Evolutionary conservation across 2,329 filamentous ascomycete species (phyloP).

Genomic region (Penicillium sp.): DNA sequence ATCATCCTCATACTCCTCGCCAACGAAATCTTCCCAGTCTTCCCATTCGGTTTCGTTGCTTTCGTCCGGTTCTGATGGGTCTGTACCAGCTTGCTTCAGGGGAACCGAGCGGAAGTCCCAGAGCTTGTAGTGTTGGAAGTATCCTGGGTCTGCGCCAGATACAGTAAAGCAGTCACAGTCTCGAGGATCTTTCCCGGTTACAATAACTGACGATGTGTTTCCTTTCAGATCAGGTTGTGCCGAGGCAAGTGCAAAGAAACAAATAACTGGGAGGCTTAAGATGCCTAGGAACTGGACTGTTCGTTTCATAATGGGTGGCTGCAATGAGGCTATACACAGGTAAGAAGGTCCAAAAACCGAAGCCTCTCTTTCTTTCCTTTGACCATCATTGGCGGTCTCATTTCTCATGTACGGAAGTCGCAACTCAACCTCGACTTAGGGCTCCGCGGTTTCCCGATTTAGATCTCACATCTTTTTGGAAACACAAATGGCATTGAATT

Average conservation of each 20-base stretch:
- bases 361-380: not conserved
- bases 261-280: slow-evolving; percentile 6
- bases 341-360: not conserved
- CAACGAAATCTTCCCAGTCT: slow-evolving; percentile 3
- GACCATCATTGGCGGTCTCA: not conserved
- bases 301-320: not conserved
- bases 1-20: slow-evolving; percentile 16
- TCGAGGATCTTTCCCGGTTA: slow-evolving; percentile 4
- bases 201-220: not conserved
- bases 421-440: not conserved
- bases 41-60: slow-evolving; percentile 8
- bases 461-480: not conserved
- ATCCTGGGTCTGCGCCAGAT: slow-evolving; percentile 42
- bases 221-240: not conserved
- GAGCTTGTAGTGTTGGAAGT: slow-evolving; percentile 53
- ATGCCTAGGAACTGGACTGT: not conserved
- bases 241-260: not conserved
- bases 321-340: not conserved
- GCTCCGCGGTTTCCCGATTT: not conserved
- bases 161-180: slow-evolving; percentile 52
- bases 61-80: slow-evolving; percentile 14
- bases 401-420: not conserved
- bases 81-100: slow-evolving; percentile 27
- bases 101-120: slow-evolving; percentile 52
- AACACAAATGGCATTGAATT: not conserved